These are phyloP conservation scores for Phlyctochytrium arcticum DNA, from an alignment of 192 early-diverging fungal genomes.

Conservation along the genomic window DNA sequence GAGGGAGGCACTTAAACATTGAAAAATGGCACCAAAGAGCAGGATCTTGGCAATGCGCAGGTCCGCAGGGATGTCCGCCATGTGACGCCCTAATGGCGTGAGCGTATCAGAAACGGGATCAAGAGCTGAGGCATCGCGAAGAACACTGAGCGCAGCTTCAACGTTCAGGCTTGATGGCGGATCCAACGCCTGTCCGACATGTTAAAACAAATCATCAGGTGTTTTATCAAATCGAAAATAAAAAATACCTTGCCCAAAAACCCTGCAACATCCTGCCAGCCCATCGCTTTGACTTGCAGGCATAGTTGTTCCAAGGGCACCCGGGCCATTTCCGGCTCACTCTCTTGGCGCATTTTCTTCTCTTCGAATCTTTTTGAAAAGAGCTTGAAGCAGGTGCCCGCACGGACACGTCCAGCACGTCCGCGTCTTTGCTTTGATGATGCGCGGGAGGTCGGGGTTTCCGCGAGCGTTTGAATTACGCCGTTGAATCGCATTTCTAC, in stretches of 20 bases:
- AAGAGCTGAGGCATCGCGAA: slow-evolving; percentile 36
- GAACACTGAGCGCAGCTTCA: slow-evolving; percentile 16
- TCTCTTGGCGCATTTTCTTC: slow-evolving; percentile 40
- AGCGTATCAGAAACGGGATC: slow-evolving; percentile 14
- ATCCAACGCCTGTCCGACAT: slow-evolving; percentile 20
- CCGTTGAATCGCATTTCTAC: slow-evolving; percentile 48
- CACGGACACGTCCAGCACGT: slow-evolving; percentile 78
- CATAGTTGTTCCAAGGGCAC: slow-evolving; percentile 83
- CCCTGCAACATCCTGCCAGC: slow-evolving; percentile 13
- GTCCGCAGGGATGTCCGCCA: slow-evolving; percentile 41
- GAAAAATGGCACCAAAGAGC: slow-evolving; percentile 41
- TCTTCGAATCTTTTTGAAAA: slow-evolving; percentile 31
- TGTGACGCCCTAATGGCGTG: slow-evolving; percentile 37
- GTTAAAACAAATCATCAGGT: no score
- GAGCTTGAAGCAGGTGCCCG: slow-evolving; percentile 67
- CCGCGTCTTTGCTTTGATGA: slow-evolving; percentile 70
- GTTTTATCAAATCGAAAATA: background rate
- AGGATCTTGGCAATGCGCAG: slow-evolving; percentile 45
- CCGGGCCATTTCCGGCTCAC: slow-evolving; percentile 76
- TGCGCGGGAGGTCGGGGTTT: slow-evolving; percentile 65
- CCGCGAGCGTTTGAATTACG: slow-evolving; percentile 39
- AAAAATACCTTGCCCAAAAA: slow-evolving; percentile 38
- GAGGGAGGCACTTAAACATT: slow-evolving; percentile 40
- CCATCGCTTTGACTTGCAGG: slow-evolving; percentile 56
- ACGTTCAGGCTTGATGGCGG: slow-evolving; percentile 35